Conservation (phyloP, 1,139 yeast species). For the Hyphopichia wangnamkhiaoensis region DNA sequence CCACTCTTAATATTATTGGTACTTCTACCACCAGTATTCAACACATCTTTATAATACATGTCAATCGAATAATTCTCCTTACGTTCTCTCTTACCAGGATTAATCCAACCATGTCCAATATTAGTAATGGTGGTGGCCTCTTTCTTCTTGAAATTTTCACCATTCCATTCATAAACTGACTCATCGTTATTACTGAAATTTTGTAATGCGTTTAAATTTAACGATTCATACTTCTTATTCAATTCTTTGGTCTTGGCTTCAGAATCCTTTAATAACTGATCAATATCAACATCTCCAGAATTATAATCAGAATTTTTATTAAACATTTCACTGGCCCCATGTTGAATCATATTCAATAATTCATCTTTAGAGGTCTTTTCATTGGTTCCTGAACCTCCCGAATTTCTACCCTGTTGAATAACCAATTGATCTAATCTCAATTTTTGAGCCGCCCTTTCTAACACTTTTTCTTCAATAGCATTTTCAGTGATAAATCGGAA, state of each 20-base stretch:
- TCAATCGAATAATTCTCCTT: constrained; percentile 79
- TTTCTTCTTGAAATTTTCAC: constrained; percentile 73
- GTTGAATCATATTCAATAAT: constrained; percentile 75
- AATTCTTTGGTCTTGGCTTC: constrained; percentile 64
- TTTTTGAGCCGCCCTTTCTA: constrained; percentile 80
- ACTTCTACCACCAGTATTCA: constrained; percentile 64
- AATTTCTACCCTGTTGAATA: constrained; percentile 70
- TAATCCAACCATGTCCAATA: constrained; percentile 61
- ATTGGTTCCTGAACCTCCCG: constrained; percentile 35
- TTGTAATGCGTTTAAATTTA: constrained; percentile 75
- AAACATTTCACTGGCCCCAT: constrained; percentile 72
- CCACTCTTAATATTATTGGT: constrained; percentile 38
- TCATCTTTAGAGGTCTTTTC: constrained; percentile 65
- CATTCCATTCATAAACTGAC: constrained; percentile 86
- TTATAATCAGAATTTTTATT: constrained; percentile 22
- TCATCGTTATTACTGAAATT: constrained; percentile 58
- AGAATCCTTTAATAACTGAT: constrained; percentile 58
- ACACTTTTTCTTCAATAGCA: constrained; percentile 78
- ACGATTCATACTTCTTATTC: constrained; percentile 61
- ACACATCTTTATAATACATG: constrained; percentile 75
- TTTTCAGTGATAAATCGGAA: constrained; percentile 76
- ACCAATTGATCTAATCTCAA: constrained; percentile 77
- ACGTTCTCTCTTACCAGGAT: constrained; percentile 77
- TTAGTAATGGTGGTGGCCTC: constrained; percentile 36
- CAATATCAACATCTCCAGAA: constrained; percentile 61